Evolutionary conservation across 1,284 basidiomycete genomes (phyloP), one percentile per base, ranked within the genome.

Genomic region (Ustilago tritici): DNA sequence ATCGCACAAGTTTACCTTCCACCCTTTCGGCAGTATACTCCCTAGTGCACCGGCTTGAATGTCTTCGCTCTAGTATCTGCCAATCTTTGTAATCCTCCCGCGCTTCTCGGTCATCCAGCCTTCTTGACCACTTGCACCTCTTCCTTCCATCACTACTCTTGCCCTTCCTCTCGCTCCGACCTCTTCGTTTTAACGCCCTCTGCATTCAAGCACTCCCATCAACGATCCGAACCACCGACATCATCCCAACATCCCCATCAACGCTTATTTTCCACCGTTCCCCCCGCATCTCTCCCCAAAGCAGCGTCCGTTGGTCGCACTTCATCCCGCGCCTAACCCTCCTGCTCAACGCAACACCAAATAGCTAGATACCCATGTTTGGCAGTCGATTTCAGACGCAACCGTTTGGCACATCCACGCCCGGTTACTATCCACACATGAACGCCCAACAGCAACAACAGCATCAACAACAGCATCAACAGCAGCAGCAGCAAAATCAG

Each of bases 401-500:
- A 65, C 76, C 76, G 50, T 79, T 79, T 43, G 77, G 77, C 56
- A 74, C 76, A 53, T 76, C 73, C n/a, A 76, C 77, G 54, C 73
- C 73, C 43, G 70, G 73, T 54, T 79, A 79, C 66, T 79, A 66
- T 70, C 66, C 74, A 9, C 77, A 76, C 57, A 65, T 70, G 63
- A 62, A 67, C 23, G 35, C 59, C 14, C 71, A 65, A 59, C 65
- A 71, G 49, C 73, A 76, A 40, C 73, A 75, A 36, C 72, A 70
- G 32, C 79, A 79, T 8, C 65, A 67, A 12, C 65, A 67, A 6
- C 72, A 74, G 23, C 72, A 76, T 4, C 65, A 67, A 17, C 72
- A 76, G 23, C 72, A 76, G 2, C 65, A 67, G 17, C 72, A 76
- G 36, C 73, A 79, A 1, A 79, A 75, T 31, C 80, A 81, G 12